Evolutionary conservation across 2,329 filamentous ascomycete genomes (phyloP), one percentile per base, ranked within the genome.

Genomic region (Didymella glomerata): DNA sequence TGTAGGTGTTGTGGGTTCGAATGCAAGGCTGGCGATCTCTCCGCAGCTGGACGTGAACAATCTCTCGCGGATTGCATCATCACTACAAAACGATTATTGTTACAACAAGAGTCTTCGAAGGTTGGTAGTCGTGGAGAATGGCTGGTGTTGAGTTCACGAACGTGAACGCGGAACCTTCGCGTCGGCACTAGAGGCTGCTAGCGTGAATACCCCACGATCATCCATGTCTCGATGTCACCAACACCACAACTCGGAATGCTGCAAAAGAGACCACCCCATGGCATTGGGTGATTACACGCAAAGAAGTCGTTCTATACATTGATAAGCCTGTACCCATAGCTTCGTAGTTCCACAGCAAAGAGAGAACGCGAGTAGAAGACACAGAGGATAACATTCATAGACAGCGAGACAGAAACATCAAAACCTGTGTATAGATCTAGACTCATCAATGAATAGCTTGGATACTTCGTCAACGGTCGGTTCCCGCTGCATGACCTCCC

Each of bases 211-310:
- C 48, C 34, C 48, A 41, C 48, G 10, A 27, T 16, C 14, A 27
- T 36, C 18, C 27, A 18, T 25, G 11, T 27, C 41, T 46, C 42
- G 22, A 53, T 54, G 42, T 54, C 24, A 47, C 20, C 41, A 18
- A 20, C 10, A 54, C 18, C 44, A 42, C 25, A 32, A 22, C 4
- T 41, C 14, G 4, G 4, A 10, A 11, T 52, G 16, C 16, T 22
- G 49, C 40, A n/a, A 38, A 10, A 36, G 22, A 9, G 6, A 8
- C 24, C 11, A 1, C 27, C 1, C 11, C 9, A 3, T 45, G 3
- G 28, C n/a, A 32, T 45, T 6, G 8, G 25, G 11, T 8, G 28
- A 25, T 44, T 38, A 3, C 6, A 18, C 3, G 34, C 34, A 38
- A 16, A 13, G 27, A n/a, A 3, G 0, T 22, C 2, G 18, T 18